phyloP scores from a whole-genome alignment of 495 filamentous ascomycete genomes.

The Aspergillus baeticus region DNA sequence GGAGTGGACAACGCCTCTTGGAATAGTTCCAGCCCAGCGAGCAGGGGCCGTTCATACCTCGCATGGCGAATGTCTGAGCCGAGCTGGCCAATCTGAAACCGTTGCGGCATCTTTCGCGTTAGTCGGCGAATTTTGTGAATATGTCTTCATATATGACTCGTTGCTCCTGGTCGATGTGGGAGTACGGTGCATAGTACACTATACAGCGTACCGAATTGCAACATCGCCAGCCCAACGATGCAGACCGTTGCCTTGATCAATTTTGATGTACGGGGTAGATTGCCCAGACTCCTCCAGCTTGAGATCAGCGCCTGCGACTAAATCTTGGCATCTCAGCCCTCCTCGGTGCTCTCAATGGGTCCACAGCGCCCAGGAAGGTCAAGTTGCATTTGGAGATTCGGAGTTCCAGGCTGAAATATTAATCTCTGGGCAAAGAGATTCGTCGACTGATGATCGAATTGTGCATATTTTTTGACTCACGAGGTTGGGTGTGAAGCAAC shows the following conservation, averaged over 20 bases:
- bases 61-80: too few species aligned
- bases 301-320: conserved; percentile 11
- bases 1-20: conserved; percentile 4
- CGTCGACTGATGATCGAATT: too few species aligned
- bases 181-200: background rate
- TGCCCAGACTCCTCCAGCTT: conserved; percentile 4
- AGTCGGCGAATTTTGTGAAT: too few species aligned
- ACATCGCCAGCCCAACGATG: background rate
- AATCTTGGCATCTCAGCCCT: conserved; percentile 14
- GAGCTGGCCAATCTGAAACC: too few species aligned
- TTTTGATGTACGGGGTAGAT: background rate
- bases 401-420: conserved; percentile 6
- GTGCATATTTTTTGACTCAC: too few species aligned
- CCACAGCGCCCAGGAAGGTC: conserved; percentile 8
- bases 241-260: background rate
- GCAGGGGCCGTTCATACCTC: background rate
- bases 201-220: background rate
- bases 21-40: conserved; percentile 2
- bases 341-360: conserved; percentile 1
- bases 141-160: too few species aligned
- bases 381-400: background rate
- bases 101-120: too few species aligned
- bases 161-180: too few species aligned
- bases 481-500: too few species aligned
- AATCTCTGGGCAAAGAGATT: too few species aligned